Base-by-base conservation (phyloP, 805 yeast genomes). In the Sugiyamaella qingdaonensis region DNA sequence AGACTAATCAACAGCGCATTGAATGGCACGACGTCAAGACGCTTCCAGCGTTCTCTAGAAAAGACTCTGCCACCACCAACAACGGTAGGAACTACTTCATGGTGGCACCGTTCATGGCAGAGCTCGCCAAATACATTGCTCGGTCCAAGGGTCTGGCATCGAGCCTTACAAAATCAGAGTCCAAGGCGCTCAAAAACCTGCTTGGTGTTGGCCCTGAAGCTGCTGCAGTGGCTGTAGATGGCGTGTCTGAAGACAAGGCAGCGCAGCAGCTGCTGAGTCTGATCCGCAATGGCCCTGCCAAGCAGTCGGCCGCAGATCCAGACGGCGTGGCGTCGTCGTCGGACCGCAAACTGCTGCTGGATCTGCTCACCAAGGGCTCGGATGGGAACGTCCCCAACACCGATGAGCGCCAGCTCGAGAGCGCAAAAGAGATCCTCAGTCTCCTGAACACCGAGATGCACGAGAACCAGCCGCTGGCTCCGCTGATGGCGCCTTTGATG, bases 21-120 rank as follows among this genome's bases (percentile, higher is more conserved):
- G 78, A 84, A 68, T 92, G 97, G 98, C 66, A 68, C 48, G 62
- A 64, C 18, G 58, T 73, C 42, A 52, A 51, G 11, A 51, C 55
- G 14, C 53, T 72, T 52, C 73, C 72, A 1, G 63, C 66, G 7
- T 70, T 56, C 53, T 48, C 66, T n/a, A 46, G 52, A 4, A 50
- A 51, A 24, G 46, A 48, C 47, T 10, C 34, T 10, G 35, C 44
- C 35, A 19, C 37, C 27, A 42, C 14, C 35, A 45, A 43, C 34
- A 47, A 46, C 46, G 51, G 34, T 29, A 39, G 36, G 34, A 19
- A 51, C 21, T 72, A 61, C 49, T 69, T 62, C 61, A 58, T 68
- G 66, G 72, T 71, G 7, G 67, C 70, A 1, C 72, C 74, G 27
- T 73, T 73, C 53, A 57, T 72, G 58, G 54, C 60, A 8, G 69